Base-by-base conservation (phyloP, 2,329 filamentous ascomycete genomes). In the Colletotrichum orchidophilum region DNA sequence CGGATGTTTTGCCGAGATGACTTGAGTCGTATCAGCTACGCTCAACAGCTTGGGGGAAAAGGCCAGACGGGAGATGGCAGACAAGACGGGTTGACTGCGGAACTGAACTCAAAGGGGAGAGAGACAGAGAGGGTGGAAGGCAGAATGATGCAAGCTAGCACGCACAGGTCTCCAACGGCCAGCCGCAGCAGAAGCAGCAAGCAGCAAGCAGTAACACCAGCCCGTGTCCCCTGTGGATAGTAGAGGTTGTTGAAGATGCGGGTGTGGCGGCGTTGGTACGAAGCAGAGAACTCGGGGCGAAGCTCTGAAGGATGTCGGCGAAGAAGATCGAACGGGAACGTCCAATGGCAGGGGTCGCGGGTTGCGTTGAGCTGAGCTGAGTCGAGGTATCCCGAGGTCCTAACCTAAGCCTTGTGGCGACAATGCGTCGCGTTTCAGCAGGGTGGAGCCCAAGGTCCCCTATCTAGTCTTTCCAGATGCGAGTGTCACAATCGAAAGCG, bases 361-460 rank as follows among this genome's bases (percentile, higher is more conserved):
- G 39, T n/a, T 59, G 24, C 24, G 53, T 18, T 64, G 21, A n/a
- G 39, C 13, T 59, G 24, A 29, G 53, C 12, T 64, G 21, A n/a
- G 50, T 15, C 29, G 9, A 54, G 64, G 64, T 62, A 54, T 54
- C 53, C n/a, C 12, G 24, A 39, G 6, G 31, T 27, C 49, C 24
- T 63, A 26, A 55, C 49, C 24, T 63, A 26, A 55, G 46, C 50
- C 33, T 27, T 53, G 69, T 69, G 69, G 69, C 69, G 69, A 71
- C 64, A 68, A 68, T 71, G 69, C 64, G 69, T 71, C 58, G 69
- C 58, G 69, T 71, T 71, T 71, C 69, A 71, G 58, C 64, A 39
- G 46, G 27, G 69, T 71, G 69, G 69, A 68, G 57, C 26, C 27
- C 39, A 21, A 35, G 18, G 35, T 64, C 39, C 60, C 60, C 61